phyloP scores from a whole-genome alignment of 2,329 filamentous ascomycete genomes.

The Stagonosporopsis tanaceti region DNA sequence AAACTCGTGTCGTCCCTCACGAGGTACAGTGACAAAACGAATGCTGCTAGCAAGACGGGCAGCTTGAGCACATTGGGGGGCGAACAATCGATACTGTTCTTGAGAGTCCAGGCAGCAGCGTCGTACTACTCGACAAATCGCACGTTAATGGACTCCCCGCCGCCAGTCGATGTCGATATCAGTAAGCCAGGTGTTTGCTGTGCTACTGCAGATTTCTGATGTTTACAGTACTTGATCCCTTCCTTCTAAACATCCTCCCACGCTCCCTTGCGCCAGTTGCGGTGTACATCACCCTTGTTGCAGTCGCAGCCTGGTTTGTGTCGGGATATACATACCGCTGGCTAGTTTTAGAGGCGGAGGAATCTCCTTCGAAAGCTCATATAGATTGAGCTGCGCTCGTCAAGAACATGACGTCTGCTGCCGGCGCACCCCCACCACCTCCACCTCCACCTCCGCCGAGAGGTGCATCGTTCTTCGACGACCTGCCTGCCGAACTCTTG shows the following conservation, averaged over 20 bases:
- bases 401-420: slow-evolving; percentile 33
- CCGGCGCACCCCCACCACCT: slow-evolving; percentile 28
- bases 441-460: slow-evolving; percentile 26
- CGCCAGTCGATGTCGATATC: slow-evolving; percentile 77
- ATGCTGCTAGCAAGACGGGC: slow-evolving; percentile 37
- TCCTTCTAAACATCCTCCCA: slow-evolving; percentile 79
- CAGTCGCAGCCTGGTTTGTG: slow-evolving; percentile 60
- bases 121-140: slow-evolving; percentile 83
- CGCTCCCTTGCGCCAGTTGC: slow-evolving; percentile 77
- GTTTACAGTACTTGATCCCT: slow-evolving; percentile 79
- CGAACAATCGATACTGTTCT: slow-evolving; percentile 67
- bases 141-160: slow-evolving; percentile 76
- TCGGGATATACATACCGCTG: slow-evolving; percentile 54
- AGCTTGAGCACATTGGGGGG: slow-evolving; percentile 12
- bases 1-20: slow-evolving; percentile 71
- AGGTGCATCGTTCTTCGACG: slow-evolving; percentile 41
- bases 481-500: slow-evolving; percentile 57
- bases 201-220: slow-evolving; percentile 21
- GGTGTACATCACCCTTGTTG: slow-evolving; percentile 71
- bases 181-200: slow-evolving; percentile 50
- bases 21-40: slow-evolving; percentile 64
- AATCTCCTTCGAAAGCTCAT: slow-evolving; percentile 39
- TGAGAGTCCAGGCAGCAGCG: slow-evolving; percentile 78
- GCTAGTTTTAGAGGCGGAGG: slow-evolving; percentile 33
- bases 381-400: slow-evolving; percentile 35